These are phyloP conservation scores for Penicillium egyptiacum DNA, from an alignment of 495 filamentous ascomycete species.

Conservation along the genomic window DNA sequence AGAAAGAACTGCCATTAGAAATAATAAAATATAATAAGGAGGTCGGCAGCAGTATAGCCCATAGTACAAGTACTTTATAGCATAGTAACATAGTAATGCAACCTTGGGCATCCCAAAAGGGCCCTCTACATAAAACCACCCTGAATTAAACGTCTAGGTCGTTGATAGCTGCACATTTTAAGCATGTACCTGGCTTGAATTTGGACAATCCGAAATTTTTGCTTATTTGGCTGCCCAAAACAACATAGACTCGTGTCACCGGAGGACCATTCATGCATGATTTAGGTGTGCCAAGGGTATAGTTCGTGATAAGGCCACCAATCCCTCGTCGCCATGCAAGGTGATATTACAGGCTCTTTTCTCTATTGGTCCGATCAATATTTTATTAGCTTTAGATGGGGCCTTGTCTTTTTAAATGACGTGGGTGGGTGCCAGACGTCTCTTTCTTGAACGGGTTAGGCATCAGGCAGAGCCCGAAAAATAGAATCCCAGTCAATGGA, in stretches of 20 bases:
- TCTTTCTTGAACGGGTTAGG: conserved; percentile 1
- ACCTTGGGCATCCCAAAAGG: not conserved
- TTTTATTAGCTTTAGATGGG: not conserved
- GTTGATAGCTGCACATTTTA: not conserved
- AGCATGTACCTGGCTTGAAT: not conserved
- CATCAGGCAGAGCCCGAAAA: not conserved
- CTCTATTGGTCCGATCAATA: not conserved
- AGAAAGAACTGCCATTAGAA: not conserved
- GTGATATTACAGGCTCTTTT: not conserved
- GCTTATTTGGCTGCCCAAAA: not conserved
- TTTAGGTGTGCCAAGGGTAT: not conserved
- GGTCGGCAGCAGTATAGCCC: not conserved
- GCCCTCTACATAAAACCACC: not conserved
- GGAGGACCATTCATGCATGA: not conserved
- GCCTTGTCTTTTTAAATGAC: not conserved
- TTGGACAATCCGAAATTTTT: conserved; percentile 1
- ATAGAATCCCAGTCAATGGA: not conserved
- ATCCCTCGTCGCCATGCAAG: not conserved
- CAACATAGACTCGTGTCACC: not conserved
- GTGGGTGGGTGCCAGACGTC: not conserved
- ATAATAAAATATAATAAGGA: not conserved
- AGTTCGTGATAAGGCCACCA: conserved; percentile 8
- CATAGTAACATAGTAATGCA: not conserved
- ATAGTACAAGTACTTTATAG: not conserved
- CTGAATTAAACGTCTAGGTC: not conserved